phyloP scores from a whole-genome alignment of 164 flowering plant genomes.

The Malania oleifera region DNA sequence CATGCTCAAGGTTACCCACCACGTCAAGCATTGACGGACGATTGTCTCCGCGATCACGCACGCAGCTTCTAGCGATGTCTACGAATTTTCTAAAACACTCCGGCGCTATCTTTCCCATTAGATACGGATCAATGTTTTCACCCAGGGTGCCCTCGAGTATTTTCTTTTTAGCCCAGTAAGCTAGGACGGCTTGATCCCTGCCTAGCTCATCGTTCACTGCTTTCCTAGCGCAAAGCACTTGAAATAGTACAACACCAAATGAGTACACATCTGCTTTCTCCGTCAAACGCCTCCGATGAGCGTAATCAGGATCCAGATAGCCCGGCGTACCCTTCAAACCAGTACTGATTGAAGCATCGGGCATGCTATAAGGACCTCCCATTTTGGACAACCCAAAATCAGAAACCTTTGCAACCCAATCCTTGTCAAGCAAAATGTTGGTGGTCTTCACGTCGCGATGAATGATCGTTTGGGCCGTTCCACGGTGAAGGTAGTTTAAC shows the following conservation, averaged over 20 bases:
- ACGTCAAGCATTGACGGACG: neutral
- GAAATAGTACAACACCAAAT: neutral
- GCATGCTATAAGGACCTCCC: neutral
- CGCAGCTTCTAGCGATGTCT: neutral
- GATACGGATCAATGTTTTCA: neutral
- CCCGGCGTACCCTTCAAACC: neutral
- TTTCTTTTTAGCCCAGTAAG: neutral
- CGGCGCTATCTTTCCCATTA: neutral
- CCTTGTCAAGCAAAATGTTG: constrained; percentile 38
- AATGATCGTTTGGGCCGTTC: constrained; percentile 25
- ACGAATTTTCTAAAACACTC: neutral
- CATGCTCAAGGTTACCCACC: neutral
- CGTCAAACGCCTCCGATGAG: no score
- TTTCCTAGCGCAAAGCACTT: neutral
- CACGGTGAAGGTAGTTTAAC: constrained; percentile 37
- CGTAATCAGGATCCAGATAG: neutral
- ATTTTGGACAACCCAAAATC: constrained; percentile 49
- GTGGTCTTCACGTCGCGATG: constrained; percentile 47
- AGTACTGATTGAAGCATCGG: neutral
- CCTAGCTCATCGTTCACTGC: neutral
- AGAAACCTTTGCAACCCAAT: constrained; percentile 38
- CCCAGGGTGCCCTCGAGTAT: neutral
- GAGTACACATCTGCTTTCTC: neutral
- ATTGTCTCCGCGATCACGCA: neutral
- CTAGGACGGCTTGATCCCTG: neutral